Conservation (phyloP, 2,329 filamentous ascomycete genomes). For the Calcarisporium arbuscula region DNA sequence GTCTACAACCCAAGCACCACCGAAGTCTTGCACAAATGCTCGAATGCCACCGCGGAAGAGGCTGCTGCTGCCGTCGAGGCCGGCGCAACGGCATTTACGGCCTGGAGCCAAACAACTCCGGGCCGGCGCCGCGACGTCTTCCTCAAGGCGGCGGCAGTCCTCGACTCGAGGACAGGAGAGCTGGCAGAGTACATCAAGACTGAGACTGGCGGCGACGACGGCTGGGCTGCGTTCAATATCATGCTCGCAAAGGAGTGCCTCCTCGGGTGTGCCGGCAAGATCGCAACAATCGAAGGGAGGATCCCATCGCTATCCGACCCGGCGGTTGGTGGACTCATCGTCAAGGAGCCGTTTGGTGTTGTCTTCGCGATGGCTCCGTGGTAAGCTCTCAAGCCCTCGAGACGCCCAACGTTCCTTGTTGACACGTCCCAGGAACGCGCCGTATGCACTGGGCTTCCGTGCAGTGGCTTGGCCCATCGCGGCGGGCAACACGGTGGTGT, state of each 20-base stretch:
- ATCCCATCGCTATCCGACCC: constrained; percentile 27
- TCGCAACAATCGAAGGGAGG: constrained; percentile 30
- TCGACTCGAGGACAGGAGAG: constrained; percentile 55
- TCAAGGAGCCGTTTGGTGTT: constrained; percentile 74
- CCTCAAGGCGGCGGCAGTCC: constrained; percentile 59
- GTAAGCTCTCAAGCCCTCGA: constrained; percentile 37
- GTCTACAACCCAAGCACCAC: constrained; percentile 51
- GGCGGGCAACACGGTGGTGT: constrained; percentile 67
- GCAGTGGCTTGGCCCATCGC: constrained; percentile 61
- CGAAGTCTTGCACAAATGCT: constrained; percentile 47
- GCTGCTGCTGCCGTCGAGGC: constrained; percentile 45
- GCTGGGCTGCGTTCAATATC: constrained; percentile 37
- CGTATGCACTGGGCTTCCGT: constrained; percentile 47
- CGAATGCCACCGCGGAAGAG: constrained; percentile 48
- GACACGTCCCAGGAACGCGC: constrained; percentile 49
- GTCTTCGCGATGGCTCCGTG: constrained; percentile 76
- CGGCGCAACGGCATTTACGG: constrained; percentile 60
- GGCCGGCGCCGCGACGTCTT: constrained; percentile 61
- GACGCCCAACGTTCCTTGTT: background rate
- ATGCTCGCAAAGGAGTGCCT: constrained; percentile 28
- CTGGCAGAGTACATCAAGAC: constrained; percentile 50
- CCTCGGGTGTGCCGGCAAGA: constrained; percentile 36
- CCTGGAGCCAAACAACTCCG: constrained; percentile 61
- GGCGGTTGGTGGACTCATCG: constrained; percentile 49
- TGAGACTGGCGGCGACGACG: constrained; percentile 35